phyloP scores from a whole-genome alignment of 1,284 basidiomycete species.

The Tremellales sp. region DNA sequence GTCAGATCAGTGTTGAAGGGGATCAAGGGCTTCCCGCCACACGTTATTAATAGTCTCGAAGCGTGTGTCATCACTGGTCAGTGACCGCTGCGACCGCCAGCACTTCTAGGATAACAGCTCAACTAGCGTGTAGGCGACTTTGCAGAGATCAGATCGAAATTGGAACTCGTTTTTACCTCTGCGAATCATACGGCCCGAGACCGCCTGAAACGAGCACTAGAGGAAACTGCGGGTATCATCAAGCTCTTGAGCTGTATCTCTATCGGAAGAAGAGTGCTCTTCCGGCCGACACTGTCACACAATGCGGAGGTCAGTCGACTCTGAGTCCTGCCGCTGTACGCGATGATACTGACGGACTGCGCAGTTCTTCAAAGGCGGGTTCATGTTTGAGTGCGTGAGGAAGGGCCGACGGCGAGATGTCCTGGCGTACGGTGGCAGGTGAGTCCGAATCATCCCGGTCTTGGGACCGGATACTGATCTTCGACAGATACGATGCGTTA shows the following conservation, averaged over 20 bases:
- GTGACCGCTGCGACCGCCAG: conserved; percentile 7
- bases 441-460: conserved; percentile 2
- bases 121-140: conserved; percentile 19
- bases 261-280: conserved; percentile 49
- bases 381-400: conserved; percentile 54
- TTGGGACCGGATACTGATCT: conserved; percentile 12
- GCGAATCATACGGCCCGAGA: conserved; percentile 12
- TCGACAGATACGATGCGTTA: conserved; percentile 52
- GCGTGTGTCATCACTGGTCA: conserved; percentile 68
- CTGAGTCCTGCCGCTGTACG: conserved; percentile 37
- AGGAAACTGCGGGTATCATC: conserved; percentile 48
- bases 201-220: conserved; percentile 41
- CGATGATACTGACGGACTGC: not conserved
- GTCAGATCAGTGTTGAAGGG: conserved; percentile 24
- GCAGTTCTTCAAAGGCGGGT: conserved; percentile 52
- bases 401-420: conserved; percentile 50
- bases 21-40: conserved; percentile 30
- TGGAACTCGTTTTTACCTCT: conserved; percentile 30
- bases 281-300: conserved; percentile 48
- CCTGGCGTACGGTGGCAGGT: conserved; percentile 51
- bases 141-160: conserved; percentile 19
- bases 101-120: not conserved
- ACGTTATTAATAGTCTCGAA: conserved; percentile 39
- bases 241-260: conserved; percentile 49
- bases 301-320: conserved; percentile 33